phyloP scores from a whole-genome alignment of 176 grass and related monocot species.

The Triticum aestivum region IWGSC_CS_RefSeq_v2.1 NC_057803.1:662305810-662306309 shows the following conservation, averaged over 20 bases:
- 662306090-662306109: not conserved
- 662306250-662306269: not conserved
- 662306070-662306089: too few species aligned
- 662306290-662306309: not conserved
- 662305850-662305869: not conserved
- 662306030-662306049: too few species aligned
- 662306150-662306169: too few species aligned
- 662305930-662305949: not conserved
- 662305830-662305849: too few species aligned
- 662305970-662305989: constrained; percentile 27
- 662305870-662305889: constrained; percentile 3
- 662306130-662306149: too few species aligned
- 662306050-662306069: too few species aligned
- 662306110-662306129: not conserved
- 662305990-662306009: too few species aligned
- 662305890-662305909: constrained; percentile 10
- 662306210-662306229: too few species aligned
- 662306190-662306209: too few species aligned
- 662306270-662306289: constrained; percentile 8
- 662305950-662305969: not conserved
- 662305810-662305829: not conserved
- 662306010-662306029: too few species aligned
- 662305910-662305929: constrained; percentile 27
- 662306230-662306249: not conserved
- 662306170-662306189: too few species aligned